phyloP scores from a whole-genome alignment of 2,329 filamentous ascomycete species.

The Neophaeococcomyces mojaviensis region DNA sequence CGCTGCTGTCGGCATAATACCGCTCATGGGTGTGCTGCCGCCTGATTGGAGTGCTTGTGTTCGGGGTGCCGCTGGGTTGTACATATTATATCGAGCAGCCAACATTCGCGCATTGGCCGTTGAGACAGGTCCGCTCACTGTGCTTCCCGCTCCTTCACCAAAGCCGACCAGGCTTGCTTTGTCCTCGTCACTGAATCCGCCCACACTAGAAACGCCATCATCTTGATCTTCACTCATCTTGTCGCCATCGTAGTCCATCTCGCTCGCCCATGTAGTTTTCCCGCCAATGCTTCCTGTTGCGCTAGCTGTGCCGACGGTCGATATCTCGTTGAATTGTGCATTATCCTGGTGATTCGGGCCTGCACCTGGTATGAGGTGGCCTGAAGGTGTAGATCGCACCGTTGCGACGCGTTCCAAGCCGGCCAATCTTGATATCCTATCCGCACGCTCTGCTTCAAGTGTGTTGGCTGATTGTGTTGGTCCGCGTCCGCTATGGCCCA shows the following conservation, averaged over 20 bases:
- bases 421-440: conserved; percentile 88
- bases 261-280: conserved; percentile 58
- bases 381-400: conserved; percentile 47
- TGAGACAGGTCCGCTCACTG: conserved; percentile 68
- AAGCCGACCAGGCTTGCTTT: conserved; percentile 82
- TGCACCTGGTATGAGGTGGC: conserved; percentile 31
- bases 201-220: conserved; percentile 56
- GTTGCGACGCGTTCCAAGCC: conserved; percentile 83
- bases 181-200: conserved; percentile 79
- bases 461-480: conserved; percentile 59
- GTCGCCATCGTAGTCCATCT: conserved; percentile 47
- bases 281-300: conserved; percentile 73
- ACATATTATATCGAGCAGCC: conserved; percentile 30
- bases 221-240: conserved; percentile 55
- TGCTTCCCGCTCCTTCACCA: conserved; percentile 82
- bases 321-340: conserved; percentile 66
- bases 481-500: conserved; percentile 61
- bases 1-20: conserved; percentile 40
- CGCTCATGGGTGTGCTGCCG: conserved; percentile 34
- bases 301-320: conserved; percentile 83
- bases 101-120: conserved; percentile 44
- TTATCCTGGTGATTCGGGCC: conserved; percentile 8
- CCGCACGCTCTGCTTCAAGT: conserved; percentile 83
- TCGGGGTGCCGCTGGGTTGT: conserved; percentile 28
- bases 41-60: conserved; percentile 12